Evolutionary conservation across 768 basidiomycete species (phyloP), one percentile per base, ranked within the genome.

Genomic region (Suillus lakei): DNA sequence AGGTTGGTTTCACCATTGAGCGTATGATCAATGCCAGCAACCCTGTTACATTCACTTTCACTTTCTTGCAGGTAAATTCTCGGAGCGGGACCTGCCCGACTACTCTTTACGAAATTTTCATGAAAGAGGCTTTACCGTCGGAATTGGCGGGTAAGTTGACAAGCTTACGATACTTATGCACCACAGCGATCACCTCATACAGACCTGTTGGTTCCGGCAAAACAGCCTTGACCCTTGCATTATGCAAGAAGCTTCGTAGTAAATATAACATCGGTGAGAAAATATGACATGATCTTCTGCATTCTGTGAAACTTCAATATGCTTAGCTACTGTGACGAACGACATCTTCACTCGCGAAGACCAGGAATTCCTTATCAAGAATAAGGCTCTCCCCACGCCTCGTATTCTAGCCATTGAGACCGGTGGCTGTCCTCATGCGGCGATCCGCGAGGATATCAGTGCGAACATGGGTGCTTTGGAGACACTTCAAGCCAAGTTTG

Each of bases 281-380:
- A 44, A 53, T 46, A 43, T 8, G 10, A 44, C 53, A 46, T 58
- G 58, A 53, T 44, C 51, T 60, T 43, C 39, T 62, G 55, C 43
- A 41, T 38, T 50, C 55, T 26, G 62, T 67, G 28, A 70, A 55
- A 55, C 23, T 13, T 71, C 63, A 66, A 61, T 50, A 66, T 13
- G 63, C 60, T 12, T 38, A 95, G 96, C 94, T 39, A 95, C 95
- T 2, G 95, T 97, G 16, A 99, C 97, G n/a, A 99, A 99, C 78
- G 97, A 99, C 78, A 99, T 99, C 75, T 99, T 99, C 79, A 99
- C 97, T 41, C 86, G 92, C 26, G 97, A 99, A 76, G 97, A 99
- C 73, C 96, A 98, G 76, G 97, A 99, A 72, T 99, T 99, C 78
- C 81, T 99, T 43, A 97, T 99, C 73, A 90, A 87, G 72, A 94